A percentile compares a stretch with the other conserved stretches of the same genome.
phyloP scores from a whole-genome alignment of 2,329 filamentous ascomycete genomes.

The Pseudogymnoascus pannorum region DNA sequence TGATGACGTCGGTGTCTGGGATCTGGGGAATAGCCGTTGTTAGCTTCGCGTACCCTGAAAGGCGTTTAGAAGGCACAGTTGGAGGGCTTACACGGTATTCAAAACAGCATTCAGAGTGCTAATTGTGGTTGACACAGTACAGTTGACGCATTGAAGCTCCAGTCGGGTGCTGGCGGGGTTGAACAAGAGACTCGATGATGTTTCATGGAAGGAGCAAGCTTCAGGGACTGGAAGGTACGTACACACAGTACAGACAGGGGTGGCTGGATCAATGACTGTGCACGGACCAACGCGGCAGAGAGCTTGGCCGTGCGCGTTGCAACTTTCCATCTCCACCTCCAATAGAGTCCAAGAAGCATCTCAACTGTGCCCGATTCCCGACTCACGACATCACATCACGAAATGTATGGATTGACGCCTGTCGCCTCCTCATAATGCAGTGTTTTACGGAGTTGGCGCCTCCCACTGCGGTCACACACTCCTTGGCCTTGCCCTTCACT shows the following conservation, averaged over 20 bases:
- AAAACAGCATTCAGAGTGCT: neutral
- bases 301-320: neutral
- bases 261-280: neutral
- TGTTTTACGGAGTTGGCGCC: conserved; percentile 94
- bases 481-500: conserved; percentile 70
- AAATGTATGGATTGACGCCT: neutral
- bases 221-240: conserved; percentile 3
- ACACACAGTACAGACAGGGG: neutral
- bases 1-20: conserved; percentile 15
- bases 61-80: neutral
- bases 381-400: neutral
- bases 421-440: conserved; percentile 61
- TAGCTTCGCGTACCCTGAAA: neutral
- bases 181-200: neutral
- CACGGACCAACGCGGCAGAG: conserved; percentile 4
- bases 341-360: neutral
- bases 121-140: neutral
- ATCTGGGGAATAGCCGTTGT: neutral
- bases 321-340: neutral
- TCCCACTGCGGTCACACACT: conserved; percentile 89
- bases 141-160: neutral
- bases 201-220: conserved; percentile 5
- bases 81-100: conserved; percentile 1
- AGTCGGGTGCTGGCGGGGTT: neutral
- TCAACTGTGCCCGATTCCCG: neutral